phyloP scores from a whole-genome alignment of 2,329 filamentous ascomycete genomes.

The Fusarium sp. region DNA sequence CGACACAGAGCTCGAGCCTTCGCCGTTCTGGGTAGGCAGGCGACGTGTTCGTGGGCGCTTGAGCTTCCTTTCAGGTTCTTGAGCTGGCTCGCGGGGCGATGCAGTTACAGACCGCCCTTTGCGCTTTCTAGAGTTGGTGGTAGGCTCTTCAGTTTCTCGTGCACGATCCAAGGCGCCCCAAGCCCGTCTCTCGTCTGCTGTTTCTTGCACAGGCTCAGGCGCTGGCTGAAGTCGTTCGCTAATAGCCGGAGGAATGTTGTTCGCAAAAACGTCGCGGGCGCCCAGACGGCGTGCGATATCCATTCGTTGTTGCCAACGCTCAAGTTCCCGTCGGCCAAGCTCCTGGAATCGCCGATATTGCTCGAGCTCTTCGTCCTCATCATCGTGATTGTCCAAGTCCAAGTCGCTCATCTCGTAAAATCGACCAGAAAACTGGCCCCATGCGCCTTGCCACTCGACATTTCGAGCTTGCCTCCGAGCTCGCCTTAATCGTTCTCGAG shows the following conservation, averaged over 20 bases:
- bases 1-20: constrained; percentile 58
- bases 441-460: constrained; percentile 90
- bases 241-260: constrained; percentile 66
- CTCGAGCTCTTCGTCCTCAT: constrained; percentile 78
- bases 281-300: constrained; percentile 84
- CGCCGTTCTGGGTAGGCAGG: constrained; percentile 60
- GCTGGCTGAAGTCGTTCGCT: constrained; percentile 70
- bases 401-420: constrained; percentile 68
- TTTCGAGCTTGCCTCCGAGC: constrained; percentile 73
- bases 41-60: constrained; percentile 87
- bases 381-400: constrained; percentile 55
- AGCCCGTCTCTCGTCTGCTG: constrained; percentile 81
- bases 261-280: constrained; percentile 76
- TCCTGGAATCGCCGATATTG: constrained; percentile 65
- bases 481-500: constrained; percentile 67
- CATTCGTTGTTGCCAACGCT: constrained; percentile 85
- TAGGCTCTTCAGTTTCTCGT: constrained; percentile 71
- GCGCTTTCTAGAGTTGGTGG: constrained; percentile 73
- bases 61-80: constrained; percentile 82
- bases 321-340: constrained; percentile 68
- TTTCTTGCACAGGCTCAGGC: constrained; percentile 71
- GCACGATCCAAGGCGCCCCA: constrained; percentile 94
- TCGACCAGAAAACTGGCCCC: constrained; percentile 71
- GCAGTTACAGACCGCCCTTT: constrained; percentile 76
- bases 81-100: constrained; percentile 74